These are phyloP conservation scores for Hymenoscyphus occultus DNA, from an alignment of 2,329 filamentous ascomycete species.

Conservation along the genomic window DNA sequence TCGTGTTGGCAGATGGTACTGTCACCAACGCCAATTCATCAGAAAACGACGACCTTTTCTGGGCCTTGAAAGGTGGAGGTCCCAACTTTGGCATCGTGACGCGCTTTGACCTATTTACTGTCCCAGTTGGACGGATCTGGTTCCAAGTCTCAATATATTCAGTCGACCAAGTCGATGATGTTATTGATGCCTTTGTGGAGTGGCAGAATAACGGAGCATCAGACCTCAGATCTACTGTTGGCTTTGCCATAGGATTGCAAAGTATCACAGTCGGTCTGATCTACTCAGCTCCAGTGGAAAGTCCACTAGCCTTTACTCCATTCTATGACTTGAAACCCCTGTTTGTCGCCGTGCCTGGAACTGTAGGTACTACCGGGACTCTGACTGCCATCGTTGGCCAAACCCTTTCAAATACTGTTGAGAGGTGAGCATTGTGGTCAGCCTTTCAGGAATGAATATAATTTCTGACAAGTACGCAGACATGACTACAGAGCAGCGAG, in stretches of 20 bases:
- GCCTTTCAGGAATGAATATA: too few relatives aligned
- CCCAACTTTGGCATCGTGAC: slow-evolving; percentile 48
- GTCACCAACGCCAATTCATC: slow-evolving; percentile 39
- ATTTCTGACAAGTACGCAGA: too few relatives aligned
- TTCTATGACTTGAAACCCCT: too few relatives aligned
- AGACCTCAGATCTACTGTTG: slow-evolving; percentile 1
- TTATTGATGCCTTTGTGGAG: slow-evolving; percentile 8
- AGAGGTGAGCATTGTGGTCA: too few relatives aligned
- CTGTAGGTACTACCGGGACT: too few relatives aligned
- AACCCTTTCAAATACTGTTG: too few relatives aligned
- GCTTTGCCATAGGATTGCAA: neutral
- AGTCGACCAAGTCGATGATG: slow-evolving; percentile 2
- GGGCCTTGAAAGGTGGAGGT: slow-evolving; percentile 35
- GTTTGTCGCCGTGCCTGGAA: too few relatives aligned
- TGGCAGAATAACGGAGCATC: slow-evolving; percentile 11
- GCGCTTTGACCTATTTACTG: slow-evolving; percentile 43
- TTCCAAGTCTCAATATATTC: slow-evolving; percentile 5
- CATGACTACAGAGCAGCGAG: too few relatives aligned
- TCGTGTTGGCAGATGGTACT: slow-evolving; percentile 19
- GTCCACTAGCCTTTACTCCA: neutral
- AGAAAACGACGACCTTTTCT: slow-evolving; percentile 48
- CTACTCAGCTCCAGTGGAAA: slow-evolving; percentile 3
- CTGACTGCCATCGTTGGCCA: too few relatives aligned
- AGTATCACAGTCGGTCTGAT: neutral
- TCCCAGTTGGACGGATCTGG: slow-evolving; percentile 19